Conservation (phyloP, 176 grass and related monocot species). For the Phoenix dactylifera region DNA sequence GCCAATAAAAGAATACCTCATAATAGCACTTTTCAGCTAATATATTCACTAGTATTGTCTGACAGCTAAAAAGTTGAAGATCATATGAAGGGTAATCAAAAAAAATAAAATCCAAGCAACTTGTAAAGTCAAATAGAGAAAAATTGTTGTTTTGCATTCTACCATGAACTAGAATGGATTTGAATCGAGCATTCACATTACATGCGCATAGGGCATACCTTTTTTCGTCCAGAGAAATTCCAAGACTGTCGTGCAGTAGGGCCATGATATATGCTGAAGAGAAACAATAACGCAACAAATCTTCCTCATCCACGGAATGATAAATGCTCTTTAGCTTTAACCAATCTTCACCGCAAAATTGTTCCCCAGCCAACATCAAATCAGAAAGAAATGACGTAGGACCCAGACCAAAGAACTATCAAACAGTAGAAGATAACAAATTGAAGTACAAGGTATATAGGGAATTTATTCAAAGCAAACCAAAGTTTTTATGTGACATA, state of each 20-base stretch:
- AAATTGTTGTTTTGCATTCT: neutral
- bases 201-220: slow-evolving; percentile 29
- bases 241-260: slow-evolving; percentile 78
- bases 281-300: slow-evolving; percentile 86
- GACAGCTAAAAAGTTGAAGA: too few species aligned
- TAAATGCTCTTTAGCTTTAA: slow-evolving; percentile 59
- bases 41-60: too few species aligned
- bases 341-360: slow-evolving; percentile 87
- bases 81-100: too few species aligned
- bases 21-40: too few species aligned
- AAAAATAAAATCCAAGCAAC: too few species aligned
- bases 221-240: slow-evolving; percentile 50
- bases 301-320: slow-evolving; percentile 56
- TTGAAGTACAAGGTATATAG: too few species aligned
- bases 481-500: too few species aligned
- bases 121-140: neutral
- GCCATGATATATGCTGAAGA: slow-evolving; percentile 88
- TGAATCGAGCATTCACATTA: neutral
- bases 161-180: neutral
- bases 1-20: too few species aligned
- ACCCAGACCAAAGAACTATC: slow-evolving; percentile 72
- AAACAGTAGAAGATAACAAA: slow-evolving; percentile 4
- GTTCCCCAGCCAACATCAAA: slow-evolving; percentile 59
- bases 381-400: slow-evolving; percentile 57
- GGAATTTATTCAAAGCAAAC: too few species aligned